These are phyloP conservation scores for Brassica nigra DNA, from an alignment of 345 rosid genomes.

Conservation along the genomic window DNA sequence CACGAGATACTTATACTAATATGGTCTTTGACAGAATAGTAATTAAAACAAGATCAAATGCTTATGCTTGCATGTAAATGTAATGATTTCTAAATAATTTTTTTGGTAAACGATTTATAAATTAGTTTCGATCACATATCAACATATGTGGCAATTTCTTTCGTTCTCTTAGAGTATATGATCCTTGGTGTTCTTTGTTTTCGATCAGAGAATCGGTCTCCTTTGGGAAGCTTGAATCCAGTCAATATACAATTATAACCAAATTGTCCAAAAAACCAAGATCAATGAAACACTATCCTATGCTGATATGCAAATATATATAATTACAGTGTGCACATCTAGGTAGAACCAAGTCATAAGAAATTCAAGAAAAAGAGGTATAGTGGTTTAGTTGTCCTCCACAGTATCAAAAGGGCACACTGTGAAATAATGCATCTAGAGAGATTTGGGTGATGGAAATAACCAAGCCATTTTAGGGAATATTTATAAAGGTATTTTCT, in stretches of 20 bases:
- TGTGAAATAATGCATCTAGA: slow-evolving; percentile 13
- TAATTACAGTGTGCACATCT: background rate
- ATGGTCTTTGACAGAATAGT: background rate
- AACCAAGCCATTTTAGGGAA: slow-evolving; percentile 17
- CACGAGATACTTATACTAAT: background rate
- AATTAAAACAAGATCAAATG: background rate
- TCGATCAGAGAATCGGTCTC: slow-evolving; percentile 16
- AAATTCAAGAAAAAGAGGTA: slow-evolving; percentile 1
- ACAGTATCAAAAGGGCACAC: slow-evolving; percentile 1
- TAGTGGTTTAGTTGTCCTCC: slow-evolving; percentile 37
- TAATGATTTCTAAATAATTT: background rate
- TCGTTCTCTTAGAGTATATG: slow-evolving; percentile 18
- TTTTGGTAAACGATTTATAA: background rate
- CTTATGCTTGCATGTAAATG: slow-evolving; percentile 11
- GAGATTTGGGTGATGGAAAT: slow-evolving; percentile 35
- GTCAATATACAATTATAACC: slow-evolving; percentile 13
- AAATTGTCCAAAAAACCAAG: background rate
- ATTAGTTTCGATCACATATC: background rate
- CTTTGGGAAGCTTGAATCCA: slow-evolving; percentile 32
- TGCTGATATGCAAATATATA: background rate
- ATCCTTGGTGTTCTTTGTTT: slow-evolving; percentile 2
- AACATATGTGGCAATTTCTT: slow-evolving; percentile 15
- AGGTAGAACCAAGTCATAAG: background rate
- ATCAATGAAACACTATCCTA: background rate
- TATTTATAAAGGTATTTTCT: slow-evolving; percentile 1